These are phyloP conservation scores for Lablab purpureus DNA, from an alignment of 306 rosid genomes.

Conservation along the genomic window DNA sequence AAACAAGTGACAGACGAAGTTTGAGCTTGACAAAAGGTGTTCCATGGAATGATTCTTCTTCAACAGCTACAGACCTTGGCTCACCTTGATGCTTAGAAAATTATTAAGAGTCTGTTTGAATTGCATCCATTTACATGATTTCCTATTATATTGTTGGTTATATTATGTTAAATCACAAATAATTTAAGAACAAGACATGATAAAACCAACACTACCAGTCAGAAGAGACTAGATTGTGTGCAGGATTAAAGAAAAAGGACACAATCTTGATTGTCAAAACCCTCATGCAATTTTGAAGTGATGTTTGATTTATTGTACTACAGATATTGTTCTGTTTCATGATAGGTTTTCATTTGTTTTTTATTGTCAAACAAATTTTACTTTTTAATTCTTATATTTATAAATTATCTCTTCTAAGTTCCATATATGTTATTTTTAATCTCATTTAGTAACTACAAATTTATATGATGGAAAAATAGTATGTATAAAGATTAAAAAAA, in stretches of 20 bases:
- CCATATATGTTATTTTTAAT: too few species aligned
- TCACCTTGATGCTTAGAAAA: neutral
- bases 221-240: neutral
- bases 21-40: neutral
- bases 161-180: neutral
- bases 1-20: neutral
- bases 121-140: neutral
- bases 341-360: too few species aligned
- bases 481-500: too few species aligned
- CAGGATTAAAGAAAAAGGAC: neutral
- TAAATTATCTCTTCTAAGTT: too few species aligned
- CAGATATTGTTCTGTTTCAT: neutral
- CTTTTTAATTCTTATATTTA: too few species aligned
- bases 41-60: conserved; percentile 34
- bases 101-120: neutral
- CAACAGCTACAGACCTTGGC: neutral
- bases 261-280: neutral
- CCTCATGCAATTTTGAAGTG: neutral
- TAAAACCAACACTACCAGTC: neutral
- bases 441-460: too few species aligned
- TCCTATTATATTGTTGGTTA: neutral
- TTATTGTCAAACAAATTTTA: too few species aligned
- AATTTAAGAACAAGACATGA: neutral
- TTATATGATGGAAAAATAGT: too few species aligned
- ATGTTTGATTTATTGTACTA: neutral